Base-by-base conservation (phyloP, 148 eudicot genomes). In the Pouteria glomerata region DNA sequence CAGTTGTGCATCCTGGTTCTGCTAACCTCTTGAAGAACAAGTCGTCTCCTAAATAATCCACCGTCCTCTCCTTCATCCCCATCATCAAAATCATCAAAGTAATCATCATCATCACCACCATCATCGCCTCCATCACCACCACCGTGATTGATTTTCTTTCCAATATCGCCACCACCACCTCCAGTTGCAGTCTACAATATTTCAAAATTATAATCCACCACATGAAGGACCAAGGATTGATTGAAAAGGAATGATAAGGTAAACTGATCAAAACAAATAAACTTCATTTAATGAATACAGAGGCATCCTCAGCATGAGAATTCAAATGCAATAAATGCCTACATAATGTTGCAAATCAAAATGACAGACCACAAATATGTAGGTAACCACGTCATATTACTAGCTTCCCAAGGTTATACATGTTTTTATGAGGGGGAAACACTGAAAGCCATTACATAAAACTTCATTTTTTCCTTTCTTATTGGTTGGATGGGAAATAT, bases 51-150 rank as follows among this genome's bases (percentile, higher is more conserved):
- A 82, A 94, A 94, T 18, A 87, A 77, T 69, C 98, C 97, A 68
- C 97, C 97, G 21, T 91, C 97, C 62, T 89, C 98, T 68, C 98
- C 98, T 62, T 93, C 97, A 53, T 94, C 98, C 23, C 83, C 98
- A 21, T 94, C 98, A 70, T 94, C 98, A 55, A 94, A 94, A 72
- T 94, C 91, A 77, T 94, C 98, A 69, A 85, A 91, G 88, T 91
- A 91, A 79, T 91, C 93, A 45, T 94, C 98, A 69, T 91, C 98
- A 77, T 91, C 98, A 30, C 97, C 97, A 66, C 81, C 88, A 77
- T 94, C 98, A 73, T 89, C 95, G 13, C 98, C 98, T 71, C 98
- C 97, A 84, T 94, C 98, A 31, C 98, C 98, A 72, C 98, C 98
- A 35, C 98, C 98, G 79, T 81, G 62, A 69, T 74, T 84, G 37